Percentiles rank a stretch among this genome's conserved stretches.
phyloP scores from a whole-genome alignment of 2,329 filamentous ascomycete species.

The Botrytis fabae region DNA sequence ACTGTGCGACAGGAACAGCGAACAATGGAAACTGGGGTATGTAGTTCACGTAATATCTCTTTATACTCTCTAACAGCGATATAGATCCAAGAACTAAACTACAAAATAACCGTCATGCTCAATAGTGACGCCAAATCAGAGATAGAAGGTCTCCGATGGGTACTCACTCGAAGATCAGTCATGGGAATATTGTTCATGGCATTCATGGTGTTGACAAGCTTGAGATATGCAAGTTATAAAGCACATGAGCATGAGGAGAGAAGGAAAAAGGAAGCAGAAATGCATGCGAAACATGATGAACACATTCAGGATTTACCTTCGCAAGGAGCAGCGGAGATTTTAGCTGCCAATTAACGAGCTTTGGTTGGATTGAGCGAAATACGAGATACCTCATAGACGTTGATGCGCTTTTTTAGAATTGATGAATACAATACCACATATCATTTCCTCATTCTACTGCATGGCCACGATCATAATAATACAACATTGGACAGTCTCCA shows the following conservation, averaged over 20 bases:
- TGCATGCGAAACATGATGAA: constrained; percentile 46
- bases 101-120: constrained; percentile 88
- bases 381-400: neutral
- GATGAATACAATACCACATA: neutral
- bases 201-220: constrained; percentile 57
- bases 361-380: neutral
- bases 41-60: constrained; percentile 36
- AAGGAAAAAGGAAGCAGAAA: constrained; percentile 36
- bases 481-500: neutral
- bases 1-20: constrained; percentile 85
- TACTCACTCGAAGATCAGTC: constrained; percentile 65
- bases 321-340: constrained; percentile 57
- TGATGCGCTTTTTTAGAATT: neutral
- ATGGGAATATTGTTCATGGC: constrained; percentile 67
- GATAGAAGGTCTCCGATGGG: constrained; percentile 89
- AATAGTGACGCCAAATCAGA: constrained; percentile 90
- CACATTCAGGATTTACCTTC: constrained; percentile 46
- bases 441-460: neutral
- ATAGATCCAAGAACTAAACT: constrained; percentile 89
- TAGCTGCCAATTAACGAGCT: constrained; percentile 53
- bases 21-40: constrained; percentile 74
- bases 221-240: constrained; percentile 60
- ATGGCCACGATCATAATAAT: neutral
- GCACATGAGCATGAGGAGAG: constrained; percentile 39
- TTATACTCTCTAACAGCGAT: neutral